A percentile compares a stretch with the other conserved stretches of the same genome.
These are phyloP conservation scores for Butyriboletus regius DNA, from an alignment of 1,284 basidiomycete genomes.

Conservation along the genomic window DNA sequence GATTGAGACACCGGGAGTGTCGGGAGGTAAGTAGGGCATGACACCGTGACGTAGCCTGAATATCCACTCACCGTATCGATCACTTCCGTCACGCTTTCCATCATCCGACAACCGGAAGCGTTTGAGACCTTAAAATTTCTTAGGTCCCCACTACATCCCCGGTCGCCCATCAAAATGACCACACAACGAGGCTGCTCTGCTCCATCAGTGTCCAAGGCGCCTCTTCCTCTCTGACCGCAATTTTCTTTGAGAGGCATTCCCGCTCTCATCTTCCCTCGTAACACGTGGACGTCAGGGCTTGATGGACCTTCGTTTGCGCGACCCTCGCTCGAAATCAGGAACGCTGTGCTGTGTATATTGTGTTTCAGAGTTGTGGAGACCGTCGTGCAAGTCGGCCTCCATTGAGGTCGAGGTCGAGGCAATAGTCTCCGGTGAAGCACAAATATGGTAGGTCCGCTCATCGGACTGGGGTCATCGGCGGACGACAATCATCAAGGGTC, in stretches of 20 bases:
- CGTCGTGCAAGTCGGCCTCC: neutral
- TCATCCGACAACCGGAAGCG: neutral
- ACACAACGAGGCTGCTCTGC: neutral
- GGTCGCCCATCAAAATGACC: neutral
- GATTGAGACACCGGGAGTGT: neutral
- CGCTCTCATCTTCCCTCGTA: neutral
- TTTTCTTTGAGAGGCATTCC: neutral
- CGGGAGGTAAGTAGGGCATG: neutral
- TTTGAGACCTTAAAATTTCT: neutral
- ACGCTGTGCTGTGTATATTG: neutral
- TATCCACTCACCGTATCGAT: neutral
- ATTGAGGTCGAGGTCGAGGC: neutral
- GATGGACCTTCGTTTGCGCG: slow-evolving; percentile 1
- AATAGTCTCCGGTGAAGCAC: neutral
- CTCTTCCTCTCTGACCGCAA: neutral
- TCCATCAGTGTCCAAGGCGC: neutral
- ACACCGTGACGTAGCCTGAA: neutral
- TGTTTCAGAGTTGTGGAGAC: slow-evolving; percentile 9
- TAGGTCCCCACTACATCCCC: neutral
- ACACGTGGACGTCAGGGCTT: neutral
- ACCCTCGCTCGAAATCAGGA: slow-evolving; percentile 3
- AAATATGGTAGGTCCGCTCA: slow-evolving; percentile 1
- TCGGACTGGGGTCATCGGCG: slow-evolving; percentile 8
- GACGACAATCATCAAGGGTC: slow-evolving; percentile 8
- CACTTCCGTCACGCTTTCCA: neutral